Conservation (phyloP, 345 rosid species). For the Eucalyptus sideroxylon region DNA sequence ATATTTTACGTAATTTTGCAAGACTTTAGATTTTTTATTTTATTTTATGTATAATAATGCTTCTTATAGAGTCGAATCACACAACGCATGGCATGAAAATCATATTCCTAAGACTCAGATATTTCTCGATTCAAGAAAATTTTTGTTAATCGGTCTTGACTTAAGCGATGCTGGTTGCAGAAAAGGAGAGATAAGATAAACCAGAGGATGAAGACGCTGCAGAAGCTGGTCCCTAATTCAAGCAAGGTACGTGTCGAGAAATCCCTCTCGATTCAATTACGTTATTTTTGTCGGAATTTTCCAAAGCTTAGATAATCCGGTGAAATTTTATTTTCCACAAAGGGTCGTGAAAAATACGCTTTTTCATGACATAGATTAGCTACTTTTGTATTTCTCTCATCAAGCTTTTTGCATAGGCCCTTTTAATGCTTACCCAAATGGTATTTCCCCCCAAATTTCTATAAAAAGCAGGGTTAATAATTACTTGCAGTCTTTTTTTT, state of each 20-base stretch:
- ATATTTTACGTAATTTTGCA: not conserved
- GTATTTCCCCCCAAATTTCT: not conserved
- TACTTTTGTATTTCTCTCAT: not conserved
- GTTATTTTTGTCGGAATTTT: not conserved
- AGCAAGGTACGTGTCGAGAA: conserved; percentile 49
- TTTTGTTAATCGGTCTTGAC: not conserved
- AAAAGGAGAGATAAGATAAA: conserved; percentile 97
- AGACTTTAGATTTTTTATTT: not conserved
- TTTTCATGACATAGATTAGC: not conserved
- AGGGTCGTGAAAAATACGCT: not conserved
- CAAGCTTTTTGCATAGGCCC: not conserved
- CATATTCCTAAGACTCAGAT: too few species aligned
- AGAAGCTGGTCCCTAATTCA: conserved; percentile 93
- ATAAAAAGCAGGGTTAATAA: not conserved
- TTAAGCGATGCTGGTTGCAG: conserved; percentile 18
- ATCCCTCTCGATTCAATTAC: not conserved
- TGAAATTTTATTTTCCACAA: not conserved
- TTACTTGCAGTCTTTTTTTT: not conserved
- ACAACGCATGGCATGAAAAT: not conserved
- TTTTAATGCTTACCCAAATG: not conserved
- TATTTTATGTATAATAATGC: not conserved
- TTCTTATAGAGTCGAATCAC: not conserved
- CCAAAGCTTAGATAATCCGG: not conserved
- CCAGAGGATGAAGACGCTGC: conserved; percentile 93
- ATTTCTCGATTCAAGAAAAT: not conserved